Evolutionary conservation across 140 eudicot species (phyloP), one percentile per base, ranked within the genome.

Genomic region (Stevia rebaudiana): DNA sequence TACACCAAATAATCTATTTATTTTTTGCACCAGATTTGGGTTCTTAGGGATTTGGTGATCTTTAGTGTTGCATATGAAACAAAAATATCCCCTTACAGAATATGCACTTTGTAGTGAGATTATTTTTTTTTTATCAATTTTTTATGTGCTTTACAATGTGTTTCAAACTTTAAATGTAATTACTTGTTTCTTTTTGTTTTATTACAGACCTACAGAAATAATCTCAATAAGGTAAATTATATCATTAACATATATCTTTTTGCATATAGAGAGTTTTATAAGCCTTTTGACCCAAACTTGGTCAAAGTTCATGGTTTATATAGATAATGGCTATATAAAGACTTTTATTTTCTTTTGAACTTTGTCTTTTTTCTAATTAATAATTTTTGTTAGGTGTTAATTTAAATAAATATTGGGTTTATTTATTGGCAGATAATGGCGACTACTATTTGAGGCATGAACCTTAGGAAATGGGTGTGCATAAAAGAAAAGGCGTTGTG

Each of bases 401-500:
- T 11, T 44, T 47, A 13, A 31, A 46, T 12, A 4, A 31, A 22
- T 35, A 33, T 50, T 40, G 37, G 47, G 13, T 41, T 40, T 49
- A 5, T 40, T 37, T 28, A 11, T 21, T 64, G 74, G 69, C 84
- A 92, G 99, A 88, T 94, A 75, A 42, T 94, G 83, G 94, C 97
- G 6, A 94, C 99, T 75, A 94, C 95, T 94, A 88, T 77, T 76
- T 88, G 62, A 85, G 95, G 70, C 73, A 85, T 23, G 99, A 94
- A 48, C 95, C 99, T 24, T 94, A 97, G 99, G 99, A 94, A 80
- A 94, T 94, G 99, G 99, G 99, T 65, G 99, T 94, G 51, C 99
- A 94, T 75, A 94, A 83, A 78, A 81, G 99, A 74, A 94, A 88
- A 51, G 99, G 99, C 18, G 97, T 85, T 25, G 90, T 94, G 68